Percentiles rank a stretch among this genome's conserved stretches.
Evolutionary conservation across 192 early-diverging fungal genomes (phyloP).

Genomic region (Bifiguratus adelaidae): DNA sequence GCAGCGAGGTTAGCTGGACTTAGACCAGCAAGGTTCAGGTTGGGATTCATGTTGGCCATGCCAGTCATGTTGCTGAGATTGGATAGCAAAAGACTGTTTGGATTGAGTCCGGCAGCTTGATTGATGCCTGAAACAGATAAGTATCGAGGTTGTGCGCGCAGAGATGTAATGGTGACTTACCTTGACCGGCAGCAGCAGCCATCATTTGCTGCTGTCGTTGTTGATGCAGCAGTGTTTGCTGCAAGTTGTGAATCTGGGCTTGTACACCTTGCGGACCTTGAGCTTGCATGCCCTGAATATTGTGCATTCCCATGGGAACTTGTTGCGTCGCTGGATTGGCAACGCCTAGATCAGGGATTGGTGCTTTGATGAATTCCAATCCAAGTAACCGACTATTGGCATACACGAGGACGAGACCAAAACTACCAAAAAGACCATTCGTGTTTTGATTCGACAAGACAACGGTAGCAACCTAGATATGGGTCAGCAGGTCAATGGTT

Average conservation of each 20-base stretch:
- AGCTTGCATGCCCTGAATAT: background rate
- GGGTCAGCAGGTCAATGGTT: background rate
- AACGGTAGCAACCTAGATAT: conserved; percentile 18
- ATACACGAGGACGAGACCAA: conserved; percentile 19
- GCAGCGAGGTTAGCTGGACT: too few species aligned
- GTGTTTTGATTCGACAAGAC: background rate
- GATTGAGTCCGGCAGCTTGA: conserved; percentile 9
- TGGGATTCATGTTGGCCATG: conserved; percentile 1
- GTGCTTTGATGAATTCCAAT: conserved; percentile 15
- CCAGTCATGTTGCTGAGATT: conserved; percentile 14
- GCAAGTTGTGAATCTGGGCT: background rate
- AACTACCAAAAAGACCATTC: background rate
- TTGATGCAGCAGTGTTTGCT: background rate
- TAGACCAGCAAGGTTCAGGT: background rate
- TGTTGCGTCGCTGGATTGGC: conserved; percentile 4
- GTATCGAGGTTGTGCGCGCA: conserved; percentile 2
- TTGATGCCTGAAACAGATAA: background rate
- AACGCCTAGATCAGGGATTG: conserved; percentile 19
- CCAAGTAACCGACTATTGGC: conserved; percentile 19
- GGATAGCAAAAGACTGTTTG: conserved; percentile 20
- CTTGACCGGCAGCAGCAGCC: conserved; percentile 2
- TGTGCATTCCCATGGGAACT: background rate
- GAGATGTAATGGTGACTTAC: conserved; percentile 7
- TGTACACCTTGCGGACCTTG: background rate
- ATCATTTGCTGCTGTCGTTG: conserved; percentile 6